A percentile compares a stretch with the other conserved stretches of the same genome.
Conservation (phyloP, 345 rosid species). For the Gossypioides kirkii region DNA sequence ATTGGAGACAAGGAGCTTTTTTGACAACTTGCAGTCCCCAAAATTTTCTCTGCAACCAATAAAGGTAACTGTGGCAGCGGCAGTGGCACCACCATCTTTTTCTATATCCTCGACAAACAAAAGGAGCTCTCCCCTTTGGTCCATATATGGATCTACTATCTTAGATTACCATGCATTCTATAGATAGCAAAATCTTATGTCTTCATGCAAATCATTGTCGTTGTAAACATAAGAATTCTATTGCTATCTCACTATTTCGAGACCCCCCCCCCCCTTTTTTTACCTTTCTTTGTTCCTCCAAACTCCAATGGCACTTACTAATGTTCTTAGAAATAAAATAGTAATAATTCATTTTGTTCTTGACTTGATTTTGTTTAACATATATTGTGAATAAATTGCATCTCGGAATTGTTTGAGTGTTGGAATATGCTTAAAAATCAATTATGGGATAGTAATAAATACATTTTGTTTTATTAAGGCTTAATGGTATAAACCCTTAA, state of each 20-base stretch:
- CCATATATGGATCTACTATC: not conserved
- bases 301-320: too few species aligned
- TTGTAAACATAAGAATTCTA: not conserved
- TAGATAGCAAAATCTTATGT: not conserved
- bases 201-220: not conserved
- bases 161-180: not conserved
- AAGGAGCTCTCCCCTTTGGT: not conserved
- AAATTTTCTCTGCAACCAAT: slow-evolving; percentile 39
- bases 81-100: slow-evolving; percentile 26
- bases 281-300: too few species aligned
- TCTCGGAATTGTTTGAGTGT: too few species aligned
- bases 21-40: slow-evolving; percentile 51
- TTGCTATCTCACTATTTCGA: not conserved
- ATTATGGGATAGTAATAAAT: too few species aligned
- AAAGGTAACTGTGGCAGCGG: slow-evolving; percentile 21
- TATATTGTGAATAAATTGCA: too few species aligned
- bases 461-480: too few species aligned
- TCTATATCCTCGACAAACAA: not conserved
- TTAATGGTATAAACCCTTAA: too few species aligned
- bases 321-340: too few species aligned
- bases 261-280: too few species aligned
- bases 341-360: too few species aligned
- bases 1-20: slow-evolving; percentile 40
- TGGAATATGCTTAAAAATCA: too few species aligned
- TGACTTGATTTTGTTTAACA: too few species aligned